Base-by-base conservation (phyloP, 23 red algal genomes). In the Gracilariopsis chorda region DNA sequence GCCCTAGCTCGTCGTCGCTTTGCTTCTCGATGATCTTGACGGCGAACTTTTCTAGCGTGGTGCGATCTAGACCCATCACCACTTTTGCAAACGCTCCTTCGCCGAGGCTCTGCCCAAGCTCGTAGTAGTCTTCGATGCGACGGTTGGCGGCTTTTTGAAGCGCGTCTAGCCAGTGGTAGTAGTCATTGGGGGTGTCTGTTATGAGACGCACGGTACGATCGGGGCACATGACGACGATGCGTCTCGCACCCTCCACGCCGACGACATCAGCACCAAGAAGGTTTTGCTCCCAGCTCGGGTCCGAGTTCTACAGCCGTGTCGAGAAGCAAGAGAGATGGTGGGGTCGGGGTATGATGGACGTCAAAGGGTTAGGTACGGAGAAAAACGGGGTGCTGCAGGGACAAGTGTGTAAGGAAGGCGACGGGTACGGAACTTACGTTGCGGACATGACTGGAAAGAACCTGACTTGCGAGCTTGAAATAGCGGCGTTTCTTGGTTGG, bases 1-100 rank as follows among this genome's bases (percentile, higher is more conserved):
- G 78, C 16, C 84, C 90, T 17, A 72, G 77, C 60, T 95, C 92
- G 46, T 95, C 84, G 52, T 90, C 91, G 27, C 48, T 64, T 49
- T 94, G 84, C 76, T 98, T 98, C 33, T 95, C 80, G 51, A 98
- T 95, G 29, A 98, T 87, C 59, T 98, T 98, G 41, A 98, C 93
- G 21, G 96, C 96, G 20, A 85, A 94, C 88, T 98, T 78, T 61
- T 95, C 88, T 7, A 91, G 61, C 44, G 93, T 98, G 19, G 81
- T 91, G 44, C 92, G 88, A 80, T 98, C 96, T 46, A 92, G 74
- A 64, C 87, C 96, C 71, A 95, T 88, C 49, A 92, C 77, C 9
- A 98, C 96, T 20, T 90, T 87, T 46, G 93, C 96, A 62, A 98
- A 98, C 11, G 92, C 96, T 35, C 96, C 96, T 23, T 95, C 96